These are phyloP conservation scores for Gremmenia infestans DNA, from an alignment of 2,329 filamentous ascomycete species.

Conservation along the genomic window DNA sequence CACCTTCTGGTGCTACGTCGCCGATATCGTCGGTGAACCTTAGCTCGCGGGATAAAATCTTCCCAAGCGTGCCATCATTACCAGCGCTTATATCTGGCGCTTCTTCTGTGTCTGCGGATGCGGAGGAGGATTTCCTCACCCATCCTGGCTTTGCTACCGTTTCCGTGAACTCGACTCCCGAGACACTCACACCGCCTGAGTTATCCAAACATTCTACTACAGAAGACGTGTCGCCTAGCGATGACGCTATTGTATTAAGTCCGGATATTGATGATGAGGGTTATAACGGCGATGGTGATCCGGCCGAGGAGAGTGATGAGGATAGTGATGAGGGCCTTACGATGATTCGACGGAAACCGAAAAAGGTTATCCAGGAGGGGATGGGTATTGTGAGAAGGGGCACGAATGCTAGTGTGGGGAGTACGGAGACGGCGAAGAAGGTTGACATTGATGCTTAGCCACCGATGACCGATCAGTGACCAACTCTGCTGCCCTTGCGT, in stretches of 20 bases:
- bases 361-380: too few species aligned
- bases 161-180: constrained; percentile 29
- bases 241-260: neutral
- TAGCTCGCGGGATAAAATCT: constrained; percentile 34
- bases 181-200: constrained; percentile 26
- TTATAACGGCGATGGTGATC: constrained; percentile 28
- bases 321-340: constrained; percentile 32
- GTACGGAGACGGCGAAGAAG: constrained; percentile 61
- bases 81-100: constrained; percentile 59
- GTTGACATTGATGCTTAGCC: constrained; percentile 4
- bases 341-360: constrained; percentile 28
- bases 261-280: constrained; percentile 25
- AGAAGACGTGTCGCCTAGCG: constrained; percentile 4
- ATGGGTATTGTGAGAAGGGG: constrained; percentile 40
- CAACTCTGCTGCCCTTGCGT: too few species aligned
- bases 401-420: constrained; percentile 56
- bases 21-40: constrained; percentile 43
- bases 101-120: constrained; percentile 59
- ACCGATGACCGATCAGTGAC: neutral
- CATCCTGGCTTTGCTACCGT: constrained; percentile 38
- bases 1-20: constrained; percentile 23
- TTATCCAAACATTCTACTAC: constrained; percentile 20
- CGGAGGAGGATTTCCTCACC: constrained; percentile 55
- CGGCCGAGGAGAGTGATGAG: constrained; percentile 26
- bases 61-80: constrained; percentile 59